phyloP scores from a whole-genome alignment of 108 stramenopile genomes.

The Ochromonas danica region DNA sequence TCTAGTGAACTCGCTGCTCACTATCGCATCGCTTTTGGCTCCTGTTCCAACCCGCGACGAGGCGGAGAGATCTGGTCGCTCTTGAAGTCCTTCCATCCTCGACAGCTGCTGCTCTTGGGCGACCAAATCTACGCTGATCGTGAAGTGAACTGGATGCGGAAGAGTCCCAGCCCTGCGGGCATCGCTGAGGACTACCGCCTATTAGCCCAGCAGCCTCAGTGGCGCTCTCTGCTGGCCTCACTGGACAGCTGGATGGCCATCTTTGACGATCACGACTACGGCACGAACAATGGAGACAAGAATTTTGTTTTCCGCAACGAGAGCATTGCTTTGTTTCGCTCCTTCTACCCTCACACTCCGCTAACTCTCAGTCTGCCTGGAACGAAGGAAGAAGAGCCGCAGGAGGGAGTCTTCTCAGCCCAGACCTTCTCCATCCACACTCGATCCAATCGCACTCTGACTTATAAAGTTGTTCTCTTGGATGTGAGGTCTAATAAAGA shows the following conservation, averaged over 20 bases:
- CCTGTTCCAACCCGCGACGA: not conserved
- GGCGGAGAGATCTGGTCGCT: not conserved
- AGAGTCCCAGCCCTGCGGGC: not conserved
- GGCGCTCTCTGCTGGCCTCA: not conserved
- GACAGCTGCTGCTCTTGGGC: slow-evolving; percentile 2
- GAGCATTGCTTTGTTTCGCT: slow-evolving; percentile 62
- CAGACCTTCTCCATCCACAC: slow-evolving; percentile 28
- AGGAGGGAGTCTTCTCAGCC: slow-evolving; percentile 62
- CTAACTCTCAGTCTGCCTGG: no score
- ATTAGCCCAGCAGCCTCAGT: not conserved
- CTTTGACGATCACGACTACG: slow-evolving; percentile 90
- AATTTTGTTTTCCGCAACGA: slow-evolving; percentile 58
- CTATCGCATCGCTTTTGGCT: slow-evolving; percentile 7
- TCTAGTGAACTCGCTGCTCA: no score
- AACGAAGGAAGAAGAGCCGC: slow-evolving; percentile 42
- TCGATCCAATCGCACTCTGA: slow-evolving; percentile 45
- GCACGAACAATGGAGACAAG: slow-evolving; percentile 75
- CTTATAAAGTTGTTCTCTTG: slow-evolving; percentile 61
- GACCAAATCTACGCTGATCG: slow-evolving; percentile 29
- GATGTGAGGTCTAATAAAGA: slow-evolving; percentile 76
- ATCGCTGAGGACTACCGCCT: not conserved
- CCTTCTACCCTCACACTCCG: no score
- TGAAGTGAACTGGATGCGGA: not conserved
- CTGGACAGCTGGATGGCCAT: slow-evolving; percentile 52
- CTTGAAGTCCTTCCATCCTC: not conserved